Evolutionary conservation across 1,284 basidiomycete species (phyloP).

Genomic region (Leccinum subspadiceum): DNA sequence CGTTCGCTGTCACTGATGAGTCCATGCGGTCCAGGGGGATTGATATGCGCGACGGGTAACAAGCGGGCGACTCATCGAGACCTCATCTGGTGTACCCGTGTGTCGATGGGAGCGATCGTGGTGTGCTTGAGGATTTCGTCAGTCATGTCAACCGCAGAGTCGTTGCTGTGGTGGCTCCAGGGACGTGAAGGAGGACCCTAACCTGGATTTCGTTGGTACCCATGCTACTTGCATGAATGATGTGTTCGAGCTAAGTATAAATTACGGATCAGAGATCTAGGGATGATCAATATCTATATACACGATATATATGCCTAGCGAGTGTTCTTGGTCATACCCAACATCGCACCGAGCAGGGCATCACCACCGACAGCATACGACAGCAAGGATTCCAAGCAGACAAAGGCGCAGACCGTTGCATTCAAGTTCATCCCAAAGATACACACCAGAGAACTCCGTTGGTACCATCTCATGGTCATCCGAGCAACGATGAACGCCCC

Average conservation of each 20-base stretch:
- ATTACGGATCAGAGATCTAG: too few relatives aligned
- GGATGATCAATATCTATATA: too few relatives aligned
- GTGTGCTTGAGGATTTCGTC: conserved; percentile 66
- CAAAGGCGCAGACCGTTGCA: conserved; percentile 12
- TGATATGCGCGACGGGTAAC: too few relatives aligned
- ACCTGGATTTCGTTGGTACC: not conserved
- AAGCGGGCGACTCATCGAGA: too few relatives aligned
- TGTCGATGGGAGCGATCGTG: conserved; percentile 60
- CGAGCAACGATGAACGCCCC: conserved; percentile 15
- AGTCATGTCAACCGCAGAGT: conserved; percentile 51
- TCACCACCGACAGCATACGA: conserved; percentile 3
- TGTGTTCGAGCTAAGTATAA: too few relatives aligned
- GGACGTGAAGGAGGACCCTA: not conserved
- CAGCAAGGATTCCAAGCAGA: conserved; percentile 17
- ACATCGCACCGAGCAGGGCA: not conserved
- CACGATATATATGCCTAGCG: not conserved
- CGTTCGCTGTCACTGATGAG: too few relatives aligned
- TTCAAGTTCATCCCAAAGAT: not conserved
- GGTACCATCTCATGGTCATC: conserved; percentile 2
- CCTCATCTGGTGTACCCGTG: conserved; percentile 47
- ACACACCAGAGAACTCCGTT: not conserved
- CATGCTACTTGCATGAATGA: not conserved
- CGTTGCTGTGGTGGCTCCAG: not conserved
- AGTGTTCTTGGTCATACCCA: not conserved
- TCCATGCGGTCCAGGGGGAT: too few relatives aligned